Conservation (phyloP, 495 filamentous ascomycete species). For the Penicillium paxilli region DNA sequence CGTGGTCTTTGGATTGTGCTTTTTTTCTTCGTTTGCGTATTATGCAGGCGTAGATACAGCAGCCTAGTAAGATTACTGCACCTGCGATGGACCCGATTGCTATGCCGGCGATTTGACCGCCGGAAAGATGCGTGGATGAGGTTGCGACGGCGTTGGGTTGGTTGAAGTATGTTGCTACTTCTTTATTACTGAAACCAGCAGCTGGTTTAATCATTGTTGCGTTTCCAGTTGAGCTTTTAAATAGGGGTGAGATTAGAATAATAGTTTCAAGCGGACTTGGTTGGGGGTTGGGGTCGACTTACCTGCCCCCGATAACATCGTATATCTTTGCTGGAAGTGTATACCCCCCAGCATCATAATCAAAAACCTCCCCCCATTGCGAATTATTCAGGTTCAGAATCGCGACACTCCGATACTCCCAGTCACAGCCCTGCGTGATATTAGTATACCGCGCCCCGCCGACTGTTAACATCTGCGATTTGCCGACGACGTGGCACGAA, state of each 20-base stretch:
- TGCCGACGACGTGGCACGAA: conserved; percentile 37
- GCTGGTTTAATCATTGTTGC: conserved; percentile 15
- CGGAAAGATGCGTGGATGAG: not conserved
- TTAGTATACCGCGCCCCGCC: conserved; percentile 28
- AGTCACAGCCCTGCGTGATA: conserved; percentile 31
- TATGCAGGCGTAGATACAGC: not conserved
- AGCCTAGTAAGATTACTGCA: not conserved
- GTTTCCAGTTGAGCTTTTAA: conserved; percentile 17
- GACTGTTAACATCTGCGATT: conserved; percentile 40
- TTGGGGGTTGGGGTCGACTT: not conserved
- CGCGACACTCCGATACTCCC: conserved; percentile 36
- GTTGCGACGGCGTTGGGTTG: not conserved
- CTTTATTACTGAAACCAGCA: conserved; percentile 17
- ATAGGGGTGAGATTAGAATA: not conserved
- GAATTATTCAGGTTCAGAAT: conserved; percentile 31
- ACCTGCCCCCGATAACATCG: conserved; percentile 27
- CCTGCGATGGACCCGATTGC: conserved; percentile 50
- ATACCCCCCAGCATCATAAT: conserved; percentile 21
- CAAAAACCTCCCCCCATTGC: conserved; percentile 39
- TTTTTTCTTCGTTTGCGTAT: not conserved
- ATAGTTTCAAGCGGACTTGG: not conserved
- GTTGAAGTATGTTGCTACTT: conserved; percentile 19
- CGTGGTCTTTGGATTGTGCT: not conserved
- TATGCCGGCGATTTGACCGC: conserved; percentile 55
- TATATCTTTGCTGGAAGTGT: conserved; percentile 24